Conservation (phyloP, 495 filamentous ascomycete genomes). For the Talaromyces nanjingensis region DNA sequence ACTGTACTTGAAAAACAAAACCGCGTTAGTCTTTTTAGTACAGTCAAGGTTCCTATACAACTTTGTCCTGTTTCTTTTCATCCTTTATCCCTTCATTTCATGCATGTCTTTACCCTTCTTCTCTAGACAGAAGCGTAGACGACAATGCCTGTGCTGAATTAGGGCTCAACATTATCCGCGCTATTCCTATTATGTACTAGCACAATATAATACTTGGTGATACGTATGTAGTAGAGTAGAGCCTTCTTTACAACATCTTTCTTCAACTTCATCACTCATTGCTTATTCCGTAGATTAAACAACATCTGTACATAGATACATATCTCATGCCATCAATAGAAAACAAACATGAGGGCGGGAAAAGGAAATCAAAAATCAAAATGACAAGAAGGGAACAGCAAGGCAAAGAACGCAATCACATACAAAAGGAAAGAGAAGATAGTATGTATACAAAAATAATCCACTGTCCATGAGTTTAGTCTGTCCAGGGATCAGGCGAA, state of each 20-base stretch:
- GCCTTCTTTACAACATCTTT: not conserved
- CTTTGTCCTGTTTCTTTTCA: no score
- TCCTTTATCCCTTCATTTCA: no score
- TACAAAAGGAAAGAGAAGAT: not conserved
- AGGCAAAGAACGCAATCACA: not conserved
- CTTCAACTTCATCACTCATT: not conserved
- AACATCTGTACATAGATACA: slow-evolving; percentile 8
- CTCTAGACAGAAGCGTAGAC: not conserved
- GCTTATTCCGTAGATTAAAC: not conserved
- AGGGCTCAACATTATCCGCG: not conserved
- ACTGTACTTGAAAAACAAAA: no score
- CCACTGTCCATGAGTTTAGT: not conserved
- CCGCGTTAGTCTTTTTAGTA: no score
- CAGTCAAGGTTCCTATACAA: no score
- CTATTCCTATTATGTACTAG: not conserved
- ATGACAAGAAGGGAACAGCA: not conserved
- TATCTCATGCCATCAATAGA: slow-evolving; percentile 4
- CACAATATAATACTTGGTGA: not conserved
- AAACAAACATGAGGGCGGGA: slow-evolving; percentile 8
- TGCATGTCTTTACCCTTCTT: not conserved
- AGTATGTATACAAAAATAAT: not conserved
- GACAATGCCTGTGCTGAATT: not conserved
- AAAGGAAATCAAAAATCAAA: slow-evolving; percentile 4
- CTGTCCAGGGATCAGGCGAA: slow-evolving; percentile 18
- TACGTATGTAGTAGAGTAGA: no score